These are phyloP conservation scores for Brachypodium distachyon DNA, from an alignment of 202 grass and related monocot species.

Conservation along the genomic window DNA sequence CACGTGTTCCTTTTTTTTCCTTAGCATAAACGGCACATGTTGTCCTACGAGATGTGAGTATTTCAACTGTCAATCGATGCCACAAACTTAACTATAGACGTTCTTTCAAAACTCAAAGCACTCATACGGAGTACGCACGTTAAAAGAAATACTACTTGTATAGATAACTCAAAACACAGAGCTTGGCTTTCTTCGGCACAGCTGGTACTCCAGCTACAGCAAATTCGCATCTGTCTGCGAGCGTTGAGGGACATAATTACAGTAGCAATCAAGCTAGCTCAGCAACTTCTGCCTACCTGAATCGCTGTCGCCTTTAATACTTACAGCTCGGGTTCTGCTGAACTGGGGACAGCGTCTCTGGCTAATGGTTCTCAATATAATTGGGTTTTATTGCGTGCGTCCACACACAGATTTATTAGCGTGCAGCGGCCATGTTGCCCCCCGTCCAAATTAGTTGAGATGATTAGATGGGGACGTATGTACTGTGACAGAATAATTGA, in stretches of 20 bases:
- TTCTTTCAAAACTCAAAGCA: too few species aligned
- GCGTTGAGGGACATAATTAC: neutral
- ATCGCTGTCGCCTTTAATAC: neutral
- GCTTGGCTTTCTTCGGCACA: neutral
- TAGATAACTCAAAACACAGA: neutral
- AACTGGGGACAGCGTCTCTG: neutral
- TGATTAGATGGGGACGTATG: neutral
- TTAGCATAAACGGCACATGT: too few species aligned
- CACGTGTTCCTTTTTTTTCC: too few species aligned
- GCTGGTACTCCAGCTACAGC: neutral
- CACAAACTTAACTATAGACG: too few species aligned
- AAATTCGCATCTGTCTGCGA: neutral
- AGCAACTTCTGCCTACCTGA: constrained; percentile 4
- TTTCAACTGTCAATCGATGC: too few species aligned
- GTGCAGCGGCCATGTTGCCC: neutral
- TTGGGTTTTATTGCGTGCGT: neutral
- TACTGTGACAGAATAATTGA: neutral
- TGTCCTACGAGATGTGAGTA: too few species aligned
- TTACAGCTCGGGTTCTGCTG: neutral
- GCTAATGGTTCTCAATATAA: neutral
- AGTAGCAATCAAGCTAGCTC: neutral
- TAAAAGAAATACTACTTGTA: too few species aligned
- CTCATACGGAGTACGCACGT: too few species aligned
- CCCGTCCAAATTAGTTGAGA: neutral
- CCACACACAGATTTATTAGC: neutral